Conservation (phyloP, 345 rosid genomes). For the Alliaria petiolata region DNA sequence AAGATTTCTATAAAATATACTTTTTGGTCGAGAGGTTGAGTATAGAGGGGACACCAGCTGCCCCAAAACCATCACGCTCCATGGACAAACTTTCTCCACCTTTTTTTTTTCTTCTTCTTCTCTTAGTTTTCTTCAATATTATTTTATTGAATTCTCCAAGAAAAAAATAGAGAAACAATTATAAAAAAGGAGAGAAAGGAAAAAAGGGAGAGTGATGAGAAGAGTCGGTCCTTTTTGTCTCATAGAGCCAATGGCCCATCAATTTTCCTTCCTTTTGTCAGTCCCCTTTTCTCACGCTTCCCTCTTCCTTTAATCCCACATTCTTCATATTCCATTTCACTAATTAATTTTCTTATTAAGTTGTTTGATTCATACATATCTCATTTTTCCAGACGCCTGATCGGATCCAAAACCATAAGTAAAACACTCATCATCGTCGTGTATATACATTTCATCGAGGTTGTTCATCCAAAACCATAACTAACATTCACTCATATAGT, state of each 20-base stretch:
- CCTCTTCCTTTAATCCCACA: slow-evolving; percentile 24
- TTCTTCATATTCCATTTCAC: neutral
- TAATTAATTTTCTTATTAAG: neutral
- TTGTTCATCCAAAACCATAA: neutral
- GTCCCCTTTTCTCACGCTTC: slow-evolving; percentile 42
- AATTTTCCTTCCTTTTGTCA: slow-evolving; percentile 38
- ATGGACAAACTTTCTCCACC: slow-evolving; percentile 33
- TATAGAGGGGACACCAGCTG: slow-evolving; percentile 40
- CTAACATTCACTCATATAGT: neutral
- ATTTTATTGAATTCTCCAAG: slow-evolving; percentile 1
- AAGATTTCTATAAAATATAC: slow-evolving; percentile 29
- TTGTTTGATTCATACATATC: neutral
- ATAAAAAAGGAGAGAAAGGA: slow-evolving; percentile 13
- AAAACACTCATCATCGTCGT: neutral
- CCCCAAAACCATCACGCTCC: slow-evolving; percentile 37
- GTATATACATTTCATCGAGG: neutral
- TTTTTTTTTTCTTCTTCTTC: slow-evolving; percentile 18
- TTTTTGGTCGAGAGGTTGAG: slow-evolving; percentile 36
- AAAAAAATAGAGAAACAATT: slow-evolving; percentile 3
- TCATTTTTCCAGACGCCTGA: neutral
- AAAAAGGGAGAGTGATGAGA: slow-evolving; percentile 34
- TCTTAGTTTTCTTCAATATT: slow-evolving; percentile 27
- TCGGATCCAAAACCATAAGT: neutral
- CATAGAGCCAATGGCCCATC: slow-evolving; percentile 39
- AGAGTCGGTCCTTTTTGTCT: slow-evolving; percentile 41